phyloP scores from a whole-genome alignment of 441 rosid species.

The Croton laevigatus region DNA sequence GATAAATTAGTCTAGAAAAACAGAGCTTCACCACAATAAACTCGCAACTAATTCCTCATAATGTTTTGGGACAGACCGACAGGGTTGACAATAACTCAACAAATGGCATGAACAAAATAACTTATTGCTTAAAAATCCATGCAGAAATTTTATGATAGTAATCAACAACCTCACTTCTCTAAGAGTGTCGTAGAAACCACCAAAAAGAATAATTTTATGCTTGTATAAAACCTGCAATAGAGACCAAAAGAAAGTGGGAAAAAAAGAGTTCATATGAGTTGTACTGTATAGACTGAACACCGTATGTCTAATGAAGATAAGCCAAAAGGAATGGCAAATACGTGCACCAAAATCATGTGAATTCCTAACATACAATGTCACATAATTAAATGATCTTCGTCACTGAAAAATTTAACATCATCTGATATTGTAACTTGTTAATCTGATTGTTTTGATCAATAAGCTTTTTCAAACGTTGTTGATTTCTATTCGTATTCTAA shows the following conservation, averaged over 20 bases:
- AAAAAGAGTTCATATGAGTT: constrained; percentile 12
- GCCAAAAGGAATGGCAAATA: neutral
- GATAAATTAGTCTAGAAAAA: neutral
- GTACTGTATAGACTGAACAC: constrained; percentile 6
- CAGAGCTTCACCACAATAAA: neutral
- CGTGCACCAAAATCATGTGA: neutral
- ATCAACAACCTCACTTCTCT: constrained; percentile 96
- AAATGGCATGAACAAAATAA: constrained; percentile 6
- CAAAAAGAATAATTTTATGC: constrained; percentile 91
- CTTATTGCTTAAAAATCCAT: constrained; percentile 7
- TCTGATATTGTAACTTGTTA: neutral
- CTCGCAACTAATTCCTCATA: constrained; percentile 1
- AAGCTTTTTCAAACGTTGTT: neutral
- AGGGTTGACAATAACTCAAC: neutral
- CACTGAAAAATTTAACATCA: neutral
- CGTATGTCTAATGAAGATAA: neutral
- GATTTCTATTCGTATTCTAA: neutral
- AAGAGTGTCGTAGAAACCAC: constrained; percentile 98
- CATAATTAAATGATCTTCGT: neutral
- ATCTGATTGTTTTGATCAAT: neutral
- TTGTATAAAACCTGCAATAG: constrained; percentile 78
- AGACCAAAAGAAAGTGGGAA: constrained; percentile 19
- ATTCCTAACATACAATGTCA: neutral
- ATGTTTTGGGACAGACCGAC: neutral
- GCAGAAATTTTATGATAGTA: constrained; percentile 18